These are phyloP conservation scores for Claviceps capensis DNA, from an alignment of 2,329 filamentous ascomycete species.

Conservation along the genomic window DNA sequence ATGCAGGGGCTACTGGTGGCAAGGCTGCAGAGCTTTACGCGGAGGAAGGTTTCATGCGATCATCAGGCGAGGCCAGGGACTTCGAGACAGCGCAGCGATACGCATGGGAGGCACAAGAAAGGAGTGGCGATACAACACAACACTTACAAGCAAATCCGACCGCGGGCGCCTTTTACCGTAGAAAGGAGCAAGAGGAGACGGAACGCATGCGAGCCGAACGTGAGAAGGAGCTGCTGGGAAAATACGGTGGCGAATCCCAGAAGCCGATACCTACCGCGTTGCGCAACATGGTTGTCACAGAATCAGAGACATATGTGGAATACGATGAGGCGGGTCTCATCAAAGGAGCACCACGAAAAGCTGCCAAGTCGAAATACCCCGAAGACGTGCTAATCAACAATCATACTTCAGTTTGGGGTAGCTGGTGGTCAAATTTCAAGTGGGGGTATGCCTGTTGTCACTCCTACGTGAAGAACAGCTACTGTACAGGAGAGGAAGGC, in stretches of 20 bases:
- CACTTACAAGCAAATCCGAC: conserved; percentile 96
- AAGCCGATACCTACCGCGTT: conserved; percentile 45
- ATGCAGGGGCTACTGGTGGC: conserved; percentile 67
- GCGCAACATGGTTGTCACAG: conserved; percentile 54
- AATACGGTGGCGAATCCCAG: conserved; percentile 60
- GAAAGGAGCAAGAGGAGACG: conserved; percentile 63
- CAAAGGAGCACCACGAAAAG: conserved; percentile 69
- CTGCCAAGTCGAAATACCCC: conserved; percentile 77
- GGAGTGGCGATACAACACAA: conserved; percentile 59
- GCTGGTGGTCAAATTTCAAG: conserved; percentile 90
- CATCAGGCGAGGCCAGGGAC: conserved; percentile 80
- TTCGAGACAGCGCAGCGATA: conserved; percentile 83
- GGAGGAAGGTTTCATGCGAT: conserved; percentile 82
- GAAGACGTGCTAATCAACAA: conserved; percentile 86
- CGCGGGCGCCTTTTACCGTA: conserved; percentile 71
- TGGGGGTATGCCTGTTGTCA: conserved; percentile 97
- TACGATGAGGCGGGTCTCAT: conserved; percentile 84
- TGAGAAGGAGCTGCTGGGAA: conserved; percentile 59
- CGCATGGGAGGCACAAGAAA: conserved; percentile 91
- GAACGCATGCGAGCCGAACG: conserved; percentile 54
- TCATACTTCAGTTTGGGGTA: conserved; percentile 86
- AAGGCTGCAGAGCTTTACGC: conserved; percentile 72
- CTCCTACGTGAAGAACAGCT: conserved; percentile 88
- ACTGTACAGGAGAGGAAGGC: conserved; percentile 87
- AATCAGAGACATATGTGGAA: conserved; percentile 81